A percentile compares a stretch with the other conserved stretches of the same genome.
Evolutionary conservation across 2,329 filamentous ascomycete species (phyloP).

Genomic region (Aspergillus novoparasiticus): DNA sequence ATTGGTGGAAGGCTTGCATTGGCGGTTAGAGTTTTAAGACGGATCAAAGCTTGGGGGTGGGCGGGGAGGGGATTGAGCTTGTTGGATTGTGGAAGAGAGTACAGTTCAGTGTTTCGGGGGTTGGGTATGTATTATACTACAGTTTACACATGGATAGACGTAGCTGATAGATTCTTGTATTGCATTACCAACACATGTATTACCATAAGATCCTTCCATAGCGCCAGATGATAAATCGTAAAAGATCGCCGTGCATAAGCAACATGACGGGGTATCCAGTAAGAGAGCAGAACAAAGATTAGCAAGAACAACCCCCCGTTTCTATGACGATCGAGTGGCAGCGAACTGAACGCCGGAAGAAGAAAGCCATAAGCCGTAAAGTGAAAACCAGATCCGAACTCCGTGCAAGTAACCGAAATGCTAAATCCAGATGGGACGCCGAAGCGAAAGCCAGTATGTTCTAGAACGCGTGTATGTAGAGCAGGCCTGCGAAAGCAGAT

Average conservation of each 20-base stretch:
- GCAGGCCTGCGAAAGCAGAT: background rate
- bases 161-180: background rate
- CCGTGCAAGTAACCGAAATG: conserved; percentile 11
- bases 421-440: conserved; percentile 8
- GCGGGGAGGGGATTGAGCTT: conserved; percentile 83
- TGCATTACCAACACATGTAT: conserved; percentile 16
- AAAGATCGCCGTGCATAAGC: conserved; percentile 28
- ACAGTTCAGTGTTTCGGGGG: conserved; percentile 4
- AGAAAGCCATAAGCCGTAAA: conserved; percentile 11
- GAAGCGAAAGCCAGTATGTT: conserved; percentile 16
- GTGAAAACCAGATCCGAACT: background rate
- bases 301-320: conserved; percentile 18
- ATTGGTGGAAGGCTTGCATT: conserved; percentile 34
- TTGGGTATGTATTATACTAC: no score
- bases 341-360: conserved; percentile 8
- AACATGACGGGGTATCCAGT: conserved; percentile 40
- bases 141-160: background rate
- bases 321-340: conserved; percentile 20
- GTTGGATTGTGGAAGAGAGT: conserved; percentile 75
- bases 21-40: no score
- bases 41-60: conserved; percentile 45
- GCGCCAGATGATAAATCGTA: conserved; percentile 9
- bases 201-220: conserved; percentile 11
- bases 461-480: conserved; percentile 18
- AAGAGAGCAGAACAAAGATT: conserved; percentile 22